Base-by-base conservation (phyloP, 1,139 yeast species). In the Williopsis jadinii region DNA sequence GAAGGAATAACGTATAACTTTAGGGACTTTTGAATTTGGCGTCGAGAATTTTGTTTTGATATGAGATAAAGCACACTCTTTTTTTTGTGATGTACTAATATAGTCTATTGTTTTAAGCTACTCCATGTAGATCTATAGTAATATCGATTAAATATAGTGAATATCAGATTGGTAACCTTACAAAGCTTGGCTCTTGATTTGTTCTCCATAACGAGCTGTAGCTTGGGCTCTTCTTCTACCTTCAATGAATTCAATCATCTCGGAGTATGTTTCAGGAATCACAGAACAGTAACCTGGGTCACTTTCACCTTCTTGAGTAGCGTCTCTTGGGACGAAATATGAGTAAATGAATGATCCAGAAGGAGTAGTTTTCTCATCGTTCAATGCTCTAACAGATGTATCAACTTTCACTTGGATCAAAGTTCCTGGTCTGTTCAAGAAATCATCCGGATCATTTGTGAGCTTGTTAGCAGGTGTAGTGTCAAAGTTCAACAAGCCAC, bases 321-420 rank as follows among this genome's bases (percentile, higher is more conserved):
- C 37, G 36, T 72, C 80, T 54, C 73, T 73, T 39, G 92, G 87
- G 33, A 86, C 95, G 59, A 80, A 88, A 74, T 82, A 88, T 2
- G 95, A 85, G 62, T 81, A 88, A 42, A 87, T 84, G 58, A 88
- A 88, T 13, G 90, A 78, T 14, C 97, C 97, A 12, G 95, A 80
- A 53, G 84, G 84, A 39, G 77, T 80, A 37, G 73, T 67, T 38
- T 72, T 71, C 32, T 73, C 73, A 31, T 77, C 74, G 43, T 80
- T 83, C 54, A 88, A 66, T 43, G 74, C 75, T 51, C 84, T 77
- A 43, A 87, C 92, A 32, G 71, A 70, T 5, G 95, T 84, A 59
- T 84, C 92, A 13, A 88, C 97, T 56, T 84, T 81, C 31, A 88
- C 94, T 65, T 88, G 97, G 41, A 88, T 73, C 53, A 88, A 70